These are phyloP conservation scores for Yarrowia sp. DNA, from an alignment of 805 yeast genomes.

Conservation along the genomic window DNA sequence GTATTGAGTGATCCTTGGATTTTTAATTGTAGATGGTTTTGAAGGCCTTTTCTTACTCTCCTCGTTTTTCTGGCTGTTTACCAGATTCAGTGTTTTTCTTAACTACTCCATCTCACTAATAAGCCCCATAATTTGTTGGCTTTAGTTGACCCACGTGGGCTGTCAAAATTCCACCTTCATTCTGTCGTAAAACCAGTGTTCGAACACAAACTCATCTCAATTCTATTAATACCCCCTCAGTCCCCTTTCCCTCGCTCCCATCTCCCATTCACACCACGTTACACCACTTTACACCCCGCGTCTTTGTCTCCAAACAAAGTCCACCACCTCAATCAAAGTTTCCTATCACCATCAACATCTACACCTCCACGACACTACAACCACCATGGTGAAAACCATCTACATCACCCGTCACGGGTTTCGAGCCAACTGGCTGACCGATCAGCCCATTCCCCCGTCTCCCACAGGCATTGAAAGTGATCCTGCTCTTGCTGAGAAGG, in stretches of 20 bases:
- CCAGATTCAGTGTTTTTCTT: too few relatives aligned
- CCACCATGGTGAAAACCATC: conserved; percentile 46
- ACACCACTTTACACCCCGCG: not conserved
- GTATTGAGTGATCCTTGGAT: not conserved
- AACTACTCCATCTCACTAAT: too few relatives aligned
- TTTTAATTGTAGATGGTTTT: too few relatives aligned
- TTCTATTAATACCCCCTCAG: not conserved
- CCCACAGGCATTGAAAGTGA: conserved; percentile 94
- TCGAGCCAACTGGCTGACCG: conserved; percentile 81
- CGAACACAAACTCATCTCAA: not conserved
- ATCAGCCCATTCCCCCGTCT: conserved; percentile 64
- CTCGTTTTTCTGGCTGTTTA: too few relatives aligned
- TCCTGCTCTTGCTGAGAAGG: conserved; percentile 86
- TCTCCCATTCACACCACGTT: not conserved
- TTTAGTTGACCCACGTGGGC: too few relatives aligned
- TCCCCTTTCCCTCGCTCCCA: not conserved
- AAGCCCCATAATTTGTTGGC: too few relatives aligned
- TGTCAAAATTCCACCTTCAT: too few relatives aligned
- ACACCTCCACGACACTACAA: conserved; percentile 5
- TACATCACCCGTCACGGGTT: conserved; percentile 68
- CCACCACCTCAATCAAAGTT: conserved; percentile 7
- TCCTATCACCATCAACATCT: conserved; percentile 2
- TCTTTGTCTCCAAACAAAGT: too few relatives aligned
- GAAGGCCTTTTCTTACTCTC: too few relatives aligned
- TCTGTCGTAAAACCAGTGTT: not conserved